Base-by-base conservation (phyloP, 179 eudicot species). In the Pouteria campechiana region DNA sequence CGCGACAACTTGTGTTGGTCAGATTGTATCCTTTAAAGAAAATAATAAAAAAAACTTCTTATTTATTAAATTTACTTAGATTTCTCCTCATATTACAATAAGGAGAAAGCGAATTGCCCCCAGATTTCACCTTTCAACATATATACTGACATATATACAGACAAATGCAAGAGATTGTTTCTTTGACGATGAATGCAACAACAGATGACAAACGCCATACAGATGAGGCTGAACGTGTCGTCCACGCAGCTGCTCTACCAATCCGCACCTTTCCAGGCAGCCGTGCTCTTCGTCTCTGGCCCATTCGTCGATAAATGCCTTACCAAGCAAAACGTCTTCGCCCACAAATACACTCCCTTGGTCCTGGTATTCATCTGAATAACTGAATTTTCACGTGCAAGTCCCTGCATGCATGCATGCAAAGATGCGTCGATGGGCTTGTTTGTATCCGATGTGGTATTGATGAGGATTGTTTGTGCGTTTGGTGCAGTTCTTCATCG, bases 221-320 rank as follows among this genome's bases (percentile, higher is more conserved):
- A 88, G 33, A 88, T 80, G 69, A 75, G 72, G 68, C 75, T 88
- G 5, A 84, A 69, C 40, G 95, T 88, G 10, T 75, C 97, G 3
- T 88, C 97, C 0, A 88, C 97, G 1, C 97, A 84, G 53, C 65
- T 89, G 41, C 37, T 89, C 28, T 89, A 89, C 46, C 97, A 89
- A 44, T 89, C 97, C 18, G 95, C 95, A 6, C 97, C 97, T 33
- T 89, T 66, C 34, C 97, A 89, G 53, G 89, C 97, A 27, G 95
- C 93, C 7, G 72, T 85, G 30, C 69, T 89, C 0, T 89, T 89
- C 40, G 75, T 85, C 28, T 58, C 80, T 2, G 97, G 97, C 49
- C 97, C 97, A 49, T 16, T 78, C 24, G 70, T 89, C 5, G 97
- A 89, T 44, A 72, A 72, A 34, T 69, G 25, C 61, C 86, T 89